Conservation (phyloP, 2,329 filamentous ascomycete species). For the Drechslera avenae region DNA sequence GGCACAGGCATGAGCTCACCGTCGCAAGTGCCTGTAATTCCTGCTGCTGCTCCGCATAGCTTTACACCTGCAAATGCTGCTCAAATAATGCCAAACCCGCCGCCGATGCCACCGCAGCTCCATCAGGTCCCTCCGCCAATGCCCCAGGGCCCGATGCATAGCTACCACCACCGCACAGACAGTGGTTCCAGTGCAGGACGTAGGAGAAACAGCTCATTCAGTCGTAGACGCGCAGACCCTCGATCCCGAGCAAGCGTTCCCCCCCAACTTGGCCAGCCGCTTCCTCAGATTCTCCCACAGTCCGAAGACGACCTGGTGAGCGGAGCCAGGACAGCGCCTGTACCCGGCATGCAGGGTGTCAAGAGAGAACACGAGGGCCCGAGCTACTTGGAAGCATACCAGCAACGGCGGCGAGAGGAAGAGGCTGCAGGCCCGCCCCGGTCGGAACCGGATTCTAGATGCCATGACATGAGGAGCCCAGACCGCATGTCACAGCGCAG, state of each 20-base stretch:
- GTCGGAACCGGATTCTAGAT: constrained; percentile 33
- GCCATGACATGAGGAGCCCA: constrained; percentile 39
- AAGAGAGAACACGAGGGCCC: constrained; percentile 38
- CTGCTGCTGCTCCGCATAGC: constrained; percentile 37
- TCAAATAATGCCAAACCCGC: constrained; percentile 40
- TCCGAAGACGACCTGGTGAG: constrained; percentile 43
- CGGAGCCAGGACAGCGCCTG: constrained; percentile 44
- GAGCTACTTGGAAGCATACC: constrained; percentile 38
- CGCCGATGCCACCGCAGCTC: constrained; percentile 30
- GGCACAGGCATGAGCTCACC: constrained; percentile 39
- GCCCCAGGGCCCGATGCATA: constrained; percentile 34
- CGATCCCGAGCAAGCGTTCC: constrained; percentile 45
- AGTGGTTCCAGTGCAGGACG: constrained; percentile 40
- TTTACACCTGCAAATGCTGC: constrained; percentile 49
- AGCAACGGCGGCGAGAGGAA: constrained; percentile 40
- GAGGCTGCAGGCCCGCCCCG: constrained; percentile 27
- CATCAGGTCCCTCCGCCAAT: constrained; percentile 34
- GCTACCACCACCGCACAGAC: constrained; percentile 43
- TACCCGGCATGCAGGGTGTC: constrained; percentile 31
- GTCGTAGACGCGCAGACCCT: constrained; percentile 38
- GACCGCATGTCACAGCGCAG: constrained; percentile 44
- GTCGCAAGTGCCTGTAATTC: constrained; percentile 32
- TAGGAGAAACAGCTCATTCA: constrained; percentile 43
- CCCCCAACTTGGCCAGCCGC: constrained; percentile 40
- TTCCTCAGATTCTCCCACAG: constrained; percentile 41